A percentile compares a stretch with the other conserved stretches of the same genome.
Conservation (phyloP, 768 basidiomycete genomes). For the Podaxis rugospora region DNA sequence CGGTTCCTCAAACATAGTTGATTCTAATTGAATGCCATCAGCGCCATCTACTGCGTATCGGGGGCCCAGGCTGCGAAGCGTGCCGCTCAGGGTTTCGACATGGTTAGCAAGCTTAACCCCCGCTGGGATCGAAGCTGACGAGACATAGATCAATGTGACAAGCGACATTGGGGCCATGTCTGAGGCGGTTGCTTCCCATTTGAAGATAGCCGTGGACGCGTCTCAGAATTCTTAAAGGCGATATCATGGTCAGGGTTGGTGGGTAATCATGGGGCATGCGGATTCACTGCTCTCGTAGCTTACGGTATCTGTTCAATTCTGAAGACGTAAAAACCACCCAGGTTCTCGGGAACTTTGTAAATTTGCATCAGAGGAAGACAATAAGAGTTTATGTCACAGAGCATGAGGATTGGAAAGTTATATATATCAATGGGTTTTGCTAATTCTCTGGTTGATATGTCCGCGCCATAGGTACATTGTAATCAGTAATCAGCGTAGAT, state of each 20-base stretch:
- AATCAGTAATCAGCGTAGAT: too few species aligned
- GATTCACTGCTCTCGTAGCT: not conserved
- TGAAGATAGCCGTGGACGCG: slow-evolving; percentile 17
- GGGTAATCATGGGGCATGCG: not conserved
- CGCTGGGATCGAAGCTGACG: not conserved
- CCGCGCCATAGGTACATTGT: not conserved
- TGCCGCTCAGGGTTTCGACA: slow-evolving; percentile 25
- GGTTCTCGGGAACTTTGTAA: not conserved
- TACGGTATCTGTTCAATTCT: not conserved
- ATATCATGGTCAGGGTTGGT: not conserved
- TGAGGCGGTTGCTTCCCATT: slow-evolving; percentile 26
- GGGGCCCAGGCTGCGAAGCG: slow-evolving; percentile 22
- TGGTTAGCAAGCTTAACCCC: slow-evolving; percentile 15
- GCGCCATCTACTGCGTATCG: slow-evolving; percentile 25
- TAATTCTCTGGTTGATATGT: not conserved
- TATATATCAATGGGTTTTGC: not conserved
- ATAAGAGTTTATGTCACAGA: not conserved
- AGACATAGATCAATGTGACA: slow-evolving; percentile 44
- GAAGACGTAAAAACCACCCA: not conserved
- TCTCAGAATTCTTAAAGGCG: not conserved
- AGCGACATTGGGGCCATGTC: slow-evolving; percentile 41
- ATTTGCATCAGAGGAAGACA: not conserved
- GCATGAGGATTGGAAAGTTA: not conserved
- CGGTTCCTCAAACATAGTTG: not conserved
- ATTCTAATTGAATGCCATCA: not conserved